Base-by-base conservation (phyloP, 768 basidiomycete genomes). In the Crucibulum laeve region DNA sequence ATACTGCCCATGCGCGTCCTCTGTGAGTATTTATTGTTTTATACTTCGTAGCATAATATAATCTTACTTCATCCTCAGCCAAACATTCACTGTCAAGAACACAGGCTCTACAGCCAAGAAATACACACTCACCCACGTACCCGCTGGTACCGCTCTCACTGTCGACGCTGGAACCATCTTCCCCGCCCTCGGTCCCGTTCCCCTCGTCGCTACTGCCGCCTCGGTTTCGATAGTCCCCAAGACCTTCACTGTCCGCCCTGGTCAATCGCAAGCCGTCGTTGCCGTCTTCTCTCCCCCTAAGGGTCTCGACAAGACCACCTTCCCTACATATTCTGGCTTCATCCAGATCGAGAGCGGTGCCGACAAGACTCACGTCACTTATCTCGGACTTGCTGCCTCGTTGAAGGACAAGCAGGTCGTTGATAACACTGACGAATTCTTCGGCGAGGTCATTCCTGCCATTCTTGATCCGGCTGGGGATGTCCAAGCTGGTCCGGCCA, bases 261-360 rank as follows among this genome's bases (percentile, higher is more conserved):
- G 74, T 1, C 53, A 62, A 43, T 60, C 68, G 4, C 63, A 65
- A 23, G 55, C 56, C 21, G 63, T 84, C 42, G 51, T 62, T 4
- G 71, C 71, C 4, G 53, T 53, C 17, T 74, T 86, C 62, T 65
- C 58, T 0, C 66, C 73, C 0, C 82, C 82, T 1, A 52, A 52
- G 0, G 57, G 70, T 1, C 62, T 69, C 10, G 61, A 77, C 44
- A 63, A 74, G 22, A 56, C 66, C 22, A 64, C 70, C 2, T 72
- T 77, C 59, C 81, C 81, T 17, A 67, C 81, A 43, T 82, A 74
- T 62, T 78, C 77, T 24, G 82, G 81, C 5, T 80, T 71, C 65
- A 76, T 84, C 28, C 64, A 74, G 43, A 51, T 74, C 17, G 62
- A 62, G 33, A 68, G 61, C 24, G 55, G 58, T 5, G 50, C 55